These are phyloP conservation scores for Diplodia seriata DNA, from an alignment of 2,329 filamentous ascomycete genomes.

Conservation along the genomic window DNA sequence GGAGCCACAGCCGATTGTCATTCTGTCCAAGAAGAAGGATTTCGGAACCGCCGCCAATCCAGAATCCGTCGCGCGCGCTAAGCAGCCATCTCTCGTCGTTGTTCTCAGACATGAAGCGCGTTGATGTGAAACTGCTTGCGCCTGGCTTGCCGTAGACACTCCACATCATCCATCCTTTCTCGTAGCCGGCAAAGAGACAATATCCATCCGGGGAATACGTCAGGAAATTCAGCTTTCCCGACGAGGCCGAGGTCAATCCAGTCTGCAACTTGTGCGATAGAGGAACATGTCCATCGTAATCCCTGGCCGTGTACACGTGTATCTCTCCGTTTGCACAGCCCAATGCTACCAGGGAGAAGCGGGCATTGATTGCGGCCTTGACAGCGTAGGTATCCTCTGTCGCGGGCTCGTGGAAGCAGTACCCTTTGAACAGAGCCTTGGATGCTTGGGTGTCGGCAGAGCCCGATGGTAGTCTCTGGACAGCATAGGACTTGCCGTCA, in stretches of 20 bases:
- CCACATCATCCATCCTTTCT: conserved; percentile 94
- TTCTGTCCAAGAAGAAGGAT: conserved; percentile 74
- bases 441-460: conserved; percentile 54
- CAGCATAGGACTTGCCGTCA: conserved; percentile 87
- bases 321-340: conserved; percentile 81
- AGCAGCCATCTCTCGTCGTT: conserved; percentile 87
- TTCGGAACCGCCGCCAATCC: conserved; percentile 88
- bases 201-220: conserved; percentile 95
- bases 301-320: conserved; percentile 87
- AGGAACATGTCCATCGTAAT: conserved; percentile 92
- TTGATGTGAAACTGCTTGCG: conserved; percentile 80
- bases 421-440: conserved; percentile 81
- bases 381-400: conserved; percentile 66
- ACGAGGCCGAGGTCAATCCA: conserved; percentile 69
- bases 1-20: conserved; percentile 80
- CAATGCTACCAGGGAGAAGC: conserved; percentile 91
- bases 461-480: conserved; percentile 68
- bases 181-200: conserved; percentile 91
- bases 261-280: conserved; percentile 79
- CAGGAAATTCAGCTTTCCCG: conserved; percentile 76
- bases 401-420: conserved; percentile 84
- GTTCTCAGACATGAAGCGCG: conserved; percentile 66
- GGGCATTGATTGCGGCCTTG: conserved; percentile 85
- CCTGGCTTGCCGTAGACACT: conserved; percentile 94
- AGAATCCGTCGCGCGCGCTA: conserved; percentile 77